phyloP scores from a whole-genome alignment of 73 alveolate genomes.

The Effrenium voratum region DNA sequence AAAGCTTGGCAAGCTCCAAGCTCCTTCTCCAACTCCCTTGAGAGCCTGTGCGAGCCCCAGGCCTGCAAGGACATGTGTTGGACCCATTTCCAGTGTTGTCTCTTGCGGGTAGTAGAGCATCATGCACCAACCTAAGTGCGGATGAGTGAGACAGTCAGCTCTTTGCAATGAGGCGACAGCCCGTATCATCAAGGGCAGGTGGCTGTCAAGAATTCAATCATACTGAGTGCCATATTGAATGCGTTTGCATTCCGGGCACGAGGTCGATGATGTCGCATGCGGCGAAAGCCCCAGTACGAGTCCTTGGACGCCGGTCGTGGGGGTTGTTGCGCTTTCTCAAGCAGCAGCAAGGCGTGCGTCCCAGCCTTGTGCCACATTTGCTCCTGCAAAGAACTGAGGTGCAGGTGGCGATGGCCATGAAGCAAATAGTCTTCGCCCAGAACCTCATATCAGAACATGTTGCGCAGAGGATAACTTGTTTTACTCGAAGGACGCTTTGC shows the following conservation, averaged over 20 bases:
- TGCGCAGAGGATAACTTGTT: no score
- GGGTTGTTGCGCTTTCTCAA: neutral
- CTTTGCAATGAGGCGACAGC: no score
- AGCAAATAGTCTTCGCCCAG: neutral
- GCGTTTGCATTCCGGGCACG: neutral
- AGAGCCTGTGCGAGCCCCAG: no score
- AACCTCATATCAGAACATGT: no score
- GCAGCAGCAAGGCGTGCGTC: neutral
- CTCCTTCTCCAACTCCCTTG: no score
- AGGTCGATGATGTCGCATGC: neutral
- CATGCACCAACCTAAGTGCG: conserved; percentile 12
- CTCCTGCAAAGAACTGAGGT: neutral
- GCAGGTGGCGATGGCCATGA: neutral
- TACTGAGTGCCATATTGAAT: no score
- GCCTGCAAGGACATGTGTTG: neutral
- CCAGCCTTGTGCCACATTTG: neutral
- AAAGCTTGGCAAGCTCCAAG: no score
- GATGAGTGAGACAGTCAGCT: no score
- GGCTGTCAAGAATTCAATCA: no score
- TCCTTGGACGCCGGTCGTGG: neutral
- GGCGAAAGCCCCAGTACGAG: neutral
- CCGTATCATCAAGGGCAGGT: no score
- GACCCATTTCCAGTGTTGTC: neutral
- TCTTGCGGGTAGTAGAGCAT: neutral
- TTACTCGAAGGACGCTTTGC: no score